Percentiles rank a stretch among this genome's conserved stretches.
phyloP scores from a whole-genome alignment of 306 rosid genomes.

The Vigna angularis region DNA sequence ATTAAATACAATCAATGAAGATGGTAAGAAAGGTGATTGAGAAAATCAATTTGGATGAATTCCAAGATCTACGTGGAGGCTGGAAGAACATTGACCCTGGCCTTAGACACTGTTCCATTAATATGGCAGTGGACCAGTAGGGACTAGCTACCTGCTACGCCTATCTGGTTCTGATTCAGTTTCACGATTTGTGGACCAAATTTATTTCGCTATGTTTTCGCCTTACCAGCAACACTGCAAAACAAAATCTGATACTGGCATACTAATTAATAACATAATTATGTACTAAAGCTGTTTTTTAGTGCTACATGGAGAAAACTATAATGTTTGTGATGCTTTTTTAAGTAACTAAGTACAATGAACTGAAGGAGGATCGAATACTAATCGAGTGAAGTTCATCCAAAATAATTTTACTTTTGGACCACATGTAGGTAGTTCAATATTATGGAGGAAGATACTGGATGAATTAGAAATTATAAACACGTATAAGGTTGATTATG shows the following conservation, averaged over 20 bases:
- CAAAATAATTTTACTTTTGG: background rate
- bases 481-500: background rate
- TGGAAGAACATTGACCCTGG: background rate
- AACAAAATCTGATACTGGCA: background rate
- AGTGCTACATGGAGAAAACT: background rate
- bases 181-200: conserved; percentile 1
- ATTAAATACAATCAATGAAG: background rate
- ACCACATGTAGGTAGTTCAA: background rate
- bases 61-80: background rate
- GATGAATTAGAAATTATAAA: background rate
- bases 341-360: background rate
- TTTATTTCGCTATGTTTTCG: background rate
- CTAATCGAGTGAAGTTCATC: background rate
- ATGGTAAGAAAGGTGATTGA: background rate
- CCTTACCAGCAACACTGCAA: background rate
- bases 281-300: background rate
- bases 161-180: conserved; percentile 2
- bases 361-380: background rate
- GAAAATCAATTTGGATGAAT: background rate
- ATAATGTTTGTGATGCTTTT: background rate
- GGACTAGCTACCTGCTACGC: background rate
- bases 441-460: background rate
- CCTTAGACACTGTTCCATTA: conserved; percentile 5
- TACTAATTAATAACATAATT: background rate
- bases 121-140: background rate